A percentile compares a stretch with the other conserved stretches of the same genome.
These are phyloP conservation scores for Serendipita indica DNA, from an alignment of 768 basidiomycete species.

Conservation along the genomic window DNA sequence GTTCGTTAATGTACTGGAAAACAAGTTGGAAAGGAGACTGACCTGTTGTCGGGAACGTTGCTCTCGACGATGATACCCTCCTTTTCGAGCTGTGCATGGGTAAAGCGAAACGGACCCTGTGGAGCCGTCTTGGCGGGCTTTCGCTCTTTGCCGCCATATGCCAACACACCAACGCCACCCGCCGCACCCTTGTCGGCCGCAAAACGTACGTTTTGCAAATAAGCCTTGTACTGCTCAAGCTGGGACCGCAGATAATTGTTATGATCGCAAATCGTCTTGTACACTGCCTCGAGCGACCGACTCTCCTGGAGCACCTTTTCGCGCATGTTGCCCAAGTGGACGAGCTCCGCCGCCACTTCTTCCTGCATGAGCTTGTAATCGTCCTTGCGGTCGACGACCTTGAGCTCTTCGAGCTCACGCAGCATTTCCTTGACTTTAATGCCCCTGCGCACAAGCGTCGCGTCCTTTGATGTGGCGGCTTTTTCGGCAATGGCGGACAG, in stretches of 20 bases:
- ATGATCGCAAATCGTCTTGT: constrained; percentile 99
- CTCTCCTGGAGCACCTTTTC: constrained; percentile 93
- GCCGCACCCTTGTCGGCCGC: constrained; percentile 79
- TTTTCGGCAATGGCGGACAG: constrained; percentile 79
- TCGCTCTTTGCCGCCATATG: constrained; percentile 95
- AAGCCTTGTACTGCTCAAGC: constrained; percentile 98
- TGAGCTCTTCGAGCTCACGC: constrained; percentile 82
- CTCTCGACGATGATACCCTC: constrained; percentile 99
- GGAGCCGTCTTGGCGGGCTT: constrained; percentile 73
- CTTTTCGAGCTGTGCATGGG: constrained; percentile 95
- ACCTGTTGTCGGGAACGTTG: constrained; percentile 97
- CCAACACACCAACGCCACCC: constrained; percentile 85
- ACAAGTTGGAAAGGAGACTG: constrained; percentile 23
- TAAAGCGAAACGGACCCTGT: constrained; percentile 92
- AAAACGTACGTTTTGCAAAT: constrained; percentile 91
- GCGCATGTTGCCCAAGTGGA: constrained; percentile 87
- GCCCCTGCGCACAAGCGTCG: constrained; percentile 84
- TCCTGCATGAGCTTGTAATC: constrained; percentile 94
- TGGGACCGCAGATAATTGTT: constrained; percentile 94
- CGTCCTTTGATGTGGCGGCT: constrained; percentile 95
- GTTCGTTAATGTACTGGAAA: background rate
- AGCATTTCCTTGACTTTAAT: constrained; percentile 99
- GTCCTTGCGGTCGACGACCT: constrained; percentile 68
- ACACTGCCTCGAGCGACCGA: constrained; percentile 85
- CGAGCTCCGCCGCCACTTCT: constrained; percentile 88